phyloP scores from a whole-genome alignment of 257 asterid species.

The Mitragyna speciosa region DNA sequence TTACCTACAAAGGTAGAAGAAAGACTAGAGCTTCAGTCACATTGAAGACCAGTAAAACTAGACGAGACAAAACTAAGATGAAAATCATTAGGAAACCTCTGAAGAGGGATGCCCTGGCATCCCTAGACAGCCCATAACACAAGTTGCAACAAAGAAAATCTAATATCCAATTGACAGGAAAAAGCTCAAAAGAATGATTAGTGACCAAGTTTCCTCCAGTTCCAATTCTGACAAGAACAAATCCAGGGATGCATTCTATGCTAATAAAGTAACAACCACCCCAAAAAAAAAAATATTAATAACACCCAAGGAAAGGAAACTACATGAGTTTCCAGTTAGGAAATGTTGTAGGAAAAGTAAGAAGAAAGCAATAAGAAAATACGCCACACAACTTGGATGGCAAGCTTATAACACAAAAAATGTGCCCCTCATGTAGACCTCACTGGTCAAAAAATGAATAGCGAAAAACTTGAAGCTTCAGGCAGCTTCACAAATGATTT shows the following conservation, averaged over 20 bases:
- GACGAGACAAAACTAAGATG: background rate
- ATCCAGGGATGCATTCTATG: too few species aligned
- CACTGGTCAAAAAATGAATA: background rate
- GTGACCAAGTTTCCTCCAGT: background rate
- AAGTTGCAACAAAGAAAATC: background rate
- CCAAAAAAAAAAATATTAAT: background rate
- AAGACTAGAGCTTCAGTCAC: constrained; percentile 11
- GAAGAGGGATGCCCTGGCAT: background rate
- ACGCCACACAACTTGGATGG: background rate
- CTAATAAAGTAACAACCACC: background rate
- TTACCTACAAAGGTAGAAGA: constrained; percentile 49
- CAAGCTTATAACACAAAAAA: background rate
- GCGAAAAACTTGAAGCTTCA: background rate
- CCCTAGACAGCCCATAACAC: background rate
- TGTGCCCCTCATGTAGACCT: background rate
- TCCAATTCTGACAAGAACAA: background rate
- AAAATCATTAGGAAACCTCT: background rate
- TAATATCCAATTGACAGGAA: background rate
- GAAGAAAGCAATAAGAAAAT: background rate
- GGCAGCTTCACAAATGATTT: background rate
- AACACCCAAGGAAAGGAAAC: background rate
- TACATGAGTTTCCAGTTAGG: background rate
- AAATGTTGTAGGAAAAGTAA: background rate
- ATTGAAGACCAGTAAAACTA: constrained; percentile 8
- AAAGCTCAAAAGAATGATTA: background rate